Evolutionary conservation across 2,329 filamentous ascomycete species (phyloP).

Genomic region (Magnaporthales sp.): DNA sequence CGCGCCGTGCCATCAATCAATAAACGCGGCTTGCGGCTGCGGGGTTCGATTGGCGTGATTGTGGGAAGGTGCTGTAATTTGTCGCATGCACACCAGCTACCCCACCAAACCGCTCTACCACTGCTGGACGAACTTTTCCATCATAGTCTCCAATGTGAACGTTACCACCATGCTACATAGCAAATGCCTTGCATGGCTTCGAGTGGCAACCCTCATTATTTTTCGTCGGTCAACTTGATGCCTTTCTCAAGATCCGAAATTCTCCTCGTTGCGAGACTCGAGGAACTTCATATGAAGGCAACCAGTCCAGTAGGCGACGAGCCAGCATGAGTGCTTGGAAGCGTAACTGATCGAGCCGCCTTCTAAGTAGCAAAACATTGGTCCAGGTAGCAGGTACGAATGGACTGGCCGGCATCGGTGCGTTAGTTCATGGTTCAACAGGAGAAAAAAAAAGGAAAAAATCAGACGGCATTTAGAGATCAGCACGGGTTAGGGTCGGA

Average conservation of each 20-base stretch:
- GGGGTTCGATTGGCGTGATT: background rate
- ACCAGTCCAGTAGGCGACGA: background rate
- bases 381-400: too few relatives aligned
- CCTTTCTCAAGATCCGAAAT: too few relatives aligned
- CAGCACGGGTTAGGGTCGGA: background rate
- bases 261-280: background rate
- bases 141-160: background rate
- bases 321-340: too few relatives aligned
- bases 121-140: background rate
- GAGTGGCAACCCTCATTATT: too few relatives aligned
- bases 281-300: background rate
- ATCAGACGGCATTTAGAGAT: too few relatives aligned
- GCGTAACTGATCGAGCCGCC: too few relatives aligned
- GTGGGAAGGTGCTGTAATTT: background rate
- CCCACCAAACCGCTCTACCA: background rate
- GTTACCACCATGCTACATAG: background rate
- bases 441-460: too few relatives aligned
- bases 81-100: background rate
- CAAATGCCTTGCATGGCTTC: too few relatives aligned
- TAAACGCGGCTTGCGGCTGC: background rate
- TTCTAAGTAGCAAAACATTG: too few relatives aligned
- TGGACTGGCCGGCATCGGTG: too few relatives aligned
- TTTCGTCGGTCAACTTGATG: too few relatives aligned
- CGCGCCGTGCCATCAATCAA: background rate
- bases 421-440: too few relatives aligned